These are phyloP conservation scores for Boletus sp. DNA, from an alignment of 1,284 basidiomycete genomes.

Conservation along the genomic window DNA sequence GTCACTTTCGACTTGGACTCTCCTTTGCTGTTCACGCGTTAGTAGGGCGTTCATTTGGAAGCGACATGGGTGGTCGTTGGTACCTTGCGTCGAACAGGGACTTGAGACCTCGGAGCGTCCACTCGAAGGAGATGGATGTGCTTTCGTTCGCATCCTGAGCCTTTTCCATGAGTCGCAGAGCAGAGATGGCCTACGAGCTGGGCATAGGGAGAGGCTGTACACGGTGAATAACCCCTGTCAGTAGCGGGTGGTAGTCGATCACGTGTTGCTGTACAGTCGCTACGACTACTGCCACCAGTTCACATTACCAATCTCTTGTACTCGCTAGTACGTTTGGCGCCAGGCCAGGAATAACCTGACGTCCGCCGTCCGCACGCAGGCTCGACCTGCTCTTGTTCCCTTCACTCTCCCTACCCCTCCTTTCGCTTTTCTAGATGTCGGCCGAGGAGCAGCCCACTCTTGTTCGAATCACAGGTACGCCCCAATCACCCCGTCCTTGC, in stretches of 20 bases:
- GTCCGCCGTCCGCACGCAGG: too few species aligned
- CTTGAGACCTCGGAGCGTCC: constrained; percentile 67
- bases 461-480: constrained; percentile 29
- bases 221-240: constrained; percentile 13
- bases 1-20: constrained; percentile 69
- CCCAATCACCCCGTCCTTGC: neutral
- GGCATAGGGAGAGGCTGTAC: constrained; percentile 12
- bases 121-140: constrained; percentile 66
- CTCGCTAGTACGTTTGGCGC: too few species aligned
- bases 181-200: neutral
- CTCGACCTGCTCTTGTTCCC: neutral
- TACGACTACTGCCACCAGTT: constrained; percentile 16
- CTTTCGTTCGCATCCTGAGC: constrained; percentile 43
- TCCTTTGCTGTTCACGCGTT: constrained; percentile 44
- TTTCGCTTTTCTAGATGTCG: constrained; percentile 18
- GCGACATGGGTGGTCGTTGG: neutral
- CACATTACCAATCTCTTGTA: neutral
- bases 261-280: constrained; percentile 12
- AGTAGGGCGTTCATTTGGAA: too few species aligned
- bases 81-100: constrained; percentile 70
- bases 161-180: constrained; percentile 23
- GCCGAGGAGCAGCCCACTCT: constrained; percentile 8
- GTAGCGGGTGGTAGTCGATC: neutral
- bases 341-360: neutral
- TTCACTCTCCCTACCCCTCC: neutral